Evolutionary conservation across 495 filamentous ascomycete genomes (phyloP).

Genomic region (Echria macrotheca): DNA sequence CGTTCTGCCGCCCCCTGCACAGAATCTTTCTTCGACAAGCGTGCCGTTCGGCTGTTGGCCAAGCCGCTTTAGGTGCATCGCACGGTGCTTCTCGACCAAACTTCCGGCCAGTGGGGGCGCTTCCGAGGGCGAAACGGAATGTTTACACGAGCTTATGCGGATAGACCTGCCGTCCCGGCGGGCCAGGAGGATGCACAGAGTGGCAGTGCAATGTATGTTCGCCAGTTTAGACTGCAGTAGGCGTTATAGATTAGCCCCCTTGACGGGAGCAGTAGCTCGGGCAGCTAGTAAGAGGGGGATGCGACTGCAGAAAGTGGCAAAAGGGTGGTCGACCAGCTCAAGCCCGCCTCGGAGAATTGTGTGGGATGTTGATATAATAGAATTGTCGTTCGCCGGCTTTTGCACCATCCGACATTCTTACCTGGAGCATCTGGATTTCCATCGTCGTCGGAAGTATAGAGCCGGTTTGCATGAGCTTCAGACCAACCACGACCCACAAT

Average conservation of each 20-base stretch:
- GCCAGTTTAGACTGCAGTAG: conserved; percentile 2
- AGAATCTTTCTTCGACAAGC: conserved; percentile 8
- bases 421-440: conserved; percentile 5
- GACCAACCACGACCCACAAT: conserved; percentile 15
- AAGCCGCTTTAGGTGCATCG: background rate
- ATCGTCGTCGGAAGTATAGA: too few relatives aligned
- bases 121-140: too few relatives aligned
- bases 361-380: conserved; percentile 12
- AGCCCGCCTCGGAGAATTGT: too few relatives aligned
- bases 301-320: conserved; percentile 2
- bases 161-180: conserved; percentile 5
- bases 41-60: conserved; percentile 7
- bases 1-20: conserved; percentile 3
- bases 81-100: background rate
- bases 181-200: conserved; percentile 1
- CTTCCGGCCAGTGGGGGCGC: too few relatives aligned
- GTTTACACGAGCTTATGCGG: conserved; percentile 5
- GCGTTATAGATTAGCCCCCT: conserved; percentile 1
- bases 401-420: conserved; percentile 16
- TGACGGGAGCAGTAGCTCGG: background rate
- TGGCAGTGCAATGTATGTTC: conserved; percentile 8
- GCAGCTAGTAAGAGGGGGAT: conserved; percentile 3
- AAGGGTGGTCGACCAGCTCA: background rate
- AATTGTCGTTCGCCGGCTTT: conserved; percentile 4
- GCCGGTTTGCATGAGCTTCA: conserved; percentile 10